Base-by-base conservation (phyloP, 192 early-diverging fungal genomes). In the Rhizophlyctis rosea region DNA sequence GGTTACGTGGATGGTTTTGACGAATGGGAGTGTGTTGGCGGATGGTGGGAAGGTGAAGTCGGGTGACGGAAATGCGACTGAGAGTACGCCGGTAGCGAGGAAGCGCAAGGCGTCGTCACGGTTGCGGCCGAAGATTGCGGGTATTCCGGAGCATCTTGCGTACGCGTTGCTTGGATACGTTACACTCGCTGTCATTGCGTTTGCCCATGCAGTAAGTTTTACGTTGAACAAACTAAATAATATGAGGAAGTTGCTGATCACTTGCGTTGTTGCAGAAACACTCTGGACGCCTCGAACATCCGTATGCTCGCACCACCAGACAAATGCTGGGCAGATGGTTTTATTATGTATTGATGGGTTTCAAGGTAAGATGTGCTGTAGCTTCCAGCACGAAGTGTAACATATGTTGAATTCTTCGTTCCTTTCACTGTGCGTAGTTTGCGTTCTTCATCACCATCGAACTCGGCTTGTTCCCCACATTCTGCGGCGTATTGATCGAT, bases 401-500 rank as follows among this genome's bases (percentile, higher is more conserved):
- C 32, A 79, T 71, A 31, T 49, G 21, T 56, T 18, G n/a, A n/a
- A n/a, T n/a, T n/a, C n/a, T n/a, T n/a, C n/a, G n/a, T n/a, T n/a
- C n/a, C n/a, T 50, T n/a, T 3, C 29, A 11, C 16, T 36, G 9
- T 32, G 35, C 30, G 39, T 57, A 62, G 77, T 83, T 99, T 14
- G 70, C 86, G 0, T 87, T 92, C 59, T 96, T 99, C 69, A 81
- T 98, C 28, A 70, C 79, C 2, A 84, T 96, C 36, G 96, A 99
- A 75, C 85, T 99, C 25, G 76, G 86, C 16, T 57, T 87, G 49
- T 97, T 98, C 69, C 96, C 96, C 3, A 73, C 88, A 2, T 78
- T 89, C 47, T 98, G 93, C 64, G 96, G 96, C 4, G 67, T 91
- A 44, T 77, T 95, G 48, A 70, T 99, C 39, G 92, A 89, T 36